A percentile compares a stretch with the other conserved stretches of the same genome.
These are phyloP conservation scores for Tylopilus cervinicoccineus DNA, from an alignment of 768 basidiomycete species.

Conservation along the genomic window DNA sequence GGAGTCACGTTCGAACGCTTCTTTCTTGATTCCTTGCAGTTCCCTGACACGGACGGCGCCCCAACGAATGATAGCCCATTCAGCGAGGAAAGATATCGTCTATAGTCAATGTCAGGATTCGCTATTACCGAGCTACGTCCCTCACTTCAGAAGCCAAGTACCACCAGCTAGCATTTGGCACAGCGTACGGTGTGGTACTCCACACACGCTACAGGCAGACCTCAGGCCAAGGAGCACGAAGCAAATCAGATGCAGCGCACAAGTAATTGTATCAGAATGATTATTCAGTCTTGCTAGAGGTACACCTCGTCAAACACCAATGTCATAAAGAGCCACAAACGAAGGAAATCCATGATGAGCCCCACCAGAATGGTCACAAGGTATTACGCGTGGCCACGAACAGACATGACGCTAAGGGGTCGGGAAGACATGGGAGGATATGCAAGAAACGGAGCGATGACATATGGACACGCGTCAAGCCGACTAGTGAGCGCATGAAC, in stretches of 20 bases:
- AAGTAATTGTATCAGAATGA: slow-evolving; percentile 4
- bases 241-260: neutral
- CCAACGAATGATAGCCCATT: neutral
- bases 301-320: slow-evolving; percentile 24
- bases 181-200: too few species aligned
- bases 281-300: slow-evolving; percentile 21
- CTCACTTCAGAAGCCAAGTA: neutral
- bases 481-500: slow-evolving; percentile 4
- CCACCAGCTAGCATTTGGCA: neutral
- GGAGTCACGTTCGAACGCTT: too few species aligned
- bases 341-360: slow-evolving; percentile 8
- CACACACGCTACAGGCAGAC: too few species aligned
- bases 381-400: slow-evolving; percentile 3
- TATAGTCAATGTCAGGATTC: neutral
- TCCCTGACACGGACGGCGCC: neutral
- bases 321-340: slow-evolving; percentile 11
- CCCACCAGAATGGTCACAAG: slow-evolving; percentile 9
- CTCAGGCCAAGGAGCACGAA: neutral
- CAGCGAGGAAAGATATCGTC: neutral
- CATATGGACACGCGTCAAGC: slow-evolving; percentile 9
- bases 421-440: slow-evolving; percentile 6
- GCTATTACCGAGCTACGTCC: neutral
- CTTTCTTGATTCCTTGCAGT: neutral
- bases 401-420: neutral
- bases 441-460: slow-evolving; percentile 21